Conservation (phyloP, 2,329 filamentous ascomycete species). For the Westerdykella ornata region DNA sequence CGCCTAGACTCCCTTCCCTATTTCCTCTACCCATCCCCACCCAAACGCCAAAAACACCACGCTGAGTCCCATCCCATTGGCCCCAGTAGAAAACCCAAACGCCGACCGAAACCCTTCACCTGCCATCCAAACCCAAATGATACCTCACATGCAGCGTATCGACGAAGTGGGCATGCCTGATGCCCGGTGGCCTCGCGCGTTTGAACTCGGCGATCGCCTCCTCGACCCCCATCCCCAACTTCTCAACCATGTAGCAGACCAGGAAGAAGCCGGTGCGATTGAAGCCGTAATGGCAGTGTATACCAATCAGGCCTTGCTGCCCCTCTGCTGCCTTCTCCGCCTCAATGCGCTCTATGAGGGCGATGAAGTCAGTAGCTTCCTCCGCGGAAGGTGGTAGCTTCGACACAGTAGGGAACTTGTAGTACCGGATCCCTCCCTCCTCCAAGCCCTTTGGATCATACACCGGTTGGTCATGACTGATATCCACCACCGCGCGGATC, state of each 20-base stretch:
- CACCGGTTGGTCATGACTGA: constrained; percentile 82
- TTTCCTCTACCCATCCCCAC: no score
- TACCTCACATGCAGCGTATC: constrained; percentile 79
- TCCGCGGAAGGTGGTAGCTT: constrained; percentile 72
- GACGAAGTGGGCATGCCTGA: constrained; percentile 82
- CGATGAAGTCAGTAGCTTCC: constrained; percentile 55
- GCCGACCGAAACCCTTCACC: background rate
- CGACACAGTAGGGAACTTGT: constrained; percentile 86
- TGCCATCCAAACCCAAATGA: constrained; percentile 43
- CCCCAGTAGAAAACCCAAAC: background rate
- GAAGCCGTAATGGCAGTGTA: constrained; percentile 95
- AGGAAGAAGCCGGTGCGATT: constrained; percentile 91
- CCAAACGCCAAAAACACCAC: no score
- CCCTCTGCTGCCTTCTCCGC: constrained; percentile 35
- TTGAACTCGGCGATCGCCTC: constrained; percentile 76
- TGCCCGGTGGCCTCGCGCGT: constrained; percentile 66
- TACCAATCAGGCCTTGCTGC: constrained; percentile 55
- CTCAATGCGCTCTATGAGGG: constrained; percentile 47
- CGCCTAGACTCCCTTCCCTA: no score
- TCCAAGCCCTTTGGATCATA: constrained; percentile 62
- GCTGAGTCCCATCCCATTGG: no score
- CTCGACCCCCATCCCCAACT: constrained; percentile 62
- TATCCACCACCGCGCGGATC: constrained; percentile 77
- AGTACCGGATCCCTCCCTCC: constrained; percentile 44
- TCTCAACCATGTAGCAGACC: constrained; percentile 82